phyloP scores from a whole-genome alignment of 2,329 filamentous ascomycete species.

The Didymella keratinophila region DNA sequence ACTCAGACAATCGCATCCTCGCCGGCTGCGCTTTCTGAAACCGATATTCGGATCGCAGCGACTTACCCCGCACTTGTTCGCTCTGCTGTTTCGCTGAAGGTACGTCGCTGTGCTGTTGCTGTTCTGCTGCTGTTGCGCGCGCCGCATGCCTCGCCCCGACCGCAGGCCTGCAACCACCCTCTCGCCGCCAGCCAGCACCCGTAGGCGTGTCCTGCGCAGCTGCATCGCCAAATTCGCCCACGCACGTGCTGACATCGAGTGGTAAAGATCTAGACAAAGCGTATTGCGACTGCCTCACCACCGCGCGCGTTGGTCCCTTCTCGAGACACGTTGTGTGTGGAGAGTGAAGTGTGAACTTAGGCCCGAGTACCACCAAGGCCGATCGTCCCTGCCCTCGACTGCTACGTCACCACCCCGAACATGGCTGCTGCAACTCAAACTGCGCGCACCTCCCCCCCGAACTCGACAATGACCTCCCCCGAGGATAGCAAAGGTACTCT shows the following conservation, averaged over 20 bases:
- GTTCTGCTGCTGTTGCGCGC: slow-evolving; percentile 29
- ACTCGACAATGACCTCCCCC: slow-evolving; percentile 51
- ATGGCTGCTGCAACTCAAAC: slow-evolving; percentile 49
- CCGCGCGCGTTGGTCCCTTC: slow-evolving; percentile 25
- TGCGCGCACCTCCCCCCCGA: slow-evolving; percentile 46
- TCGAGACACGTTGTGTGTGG: slow-evolving; percentile 33
- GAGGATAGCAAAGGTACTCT: slow-evolving; percentile 48
- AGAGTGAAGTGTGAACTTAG: slow-evolving; percentile 35
- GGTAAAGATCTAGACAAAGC: slow-evolving; percentile 12
- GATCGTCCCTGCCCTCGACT: slow-evolving; percentile 39
- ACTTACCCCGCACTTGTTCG: slow-evolving; percentile 40
- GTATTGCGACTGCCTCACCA: not conserved
- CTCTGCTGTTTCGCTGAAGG: slow-evolving; percentile 32
- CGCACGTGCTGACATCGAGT: slow-evolving; percentile 7
- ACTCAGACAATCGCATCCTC: slow-evolving; percentile 29
- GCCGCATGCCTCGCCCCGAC: slow-evolving; percentile 29
- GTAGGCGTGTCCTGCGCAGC: slow-evolving; percentile 25
- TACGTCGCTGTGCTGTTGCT: slow-evolving; percentile 36
- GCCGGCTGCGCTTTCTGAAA: slow-evolving; percentile 25
- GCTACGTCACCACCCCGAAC: slow-evolving; percentile 49
- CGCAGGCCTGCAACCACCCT: slow-evolving; percentile 28
- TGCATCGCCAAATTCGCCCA: slow-evolving; percentile 7
- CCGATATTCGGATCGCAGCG: slow-evolving; percentile 28
- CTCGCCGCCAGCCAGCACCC: slow-evolving; percentile 21
- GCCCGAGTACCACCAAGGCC: slow-evolving; percentile 36